These are phyloP conservation scores for Phytophthora colocasiae DNA, from an alignment of 352 stramenopile species.

Conservation along the genomic window DNA sequence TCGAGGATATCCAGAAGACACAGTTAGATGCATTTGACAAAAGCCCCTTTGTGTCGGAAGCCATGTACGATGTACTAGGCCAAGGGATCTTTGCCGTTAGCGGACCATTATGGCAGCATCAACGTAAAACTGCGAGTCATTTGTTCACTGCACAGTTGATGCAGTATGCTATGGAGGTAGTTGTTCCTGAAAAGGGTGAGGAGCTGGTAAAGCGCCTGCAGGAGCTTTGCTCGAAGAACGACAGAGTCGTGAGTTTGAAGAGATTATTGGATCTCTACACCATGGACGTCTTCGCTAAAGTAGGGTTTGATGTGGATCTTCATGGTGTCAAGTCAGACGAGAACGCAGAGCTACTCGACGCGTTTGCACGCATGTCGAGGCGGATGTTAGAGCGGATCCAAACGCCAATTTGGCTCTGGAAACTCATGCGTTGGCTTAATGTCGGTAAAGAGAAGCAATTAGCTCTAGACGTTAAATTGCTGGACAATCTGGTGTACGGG, in stretches of 20 bases:
- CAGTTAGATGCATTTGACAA: conserved; percentile 86
- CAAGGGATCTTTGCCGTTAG: conserved; percentile 82
- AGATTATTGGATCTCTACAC: conserved; percentile 61
- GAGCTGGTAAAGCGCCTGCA: conserved; percentile 48
- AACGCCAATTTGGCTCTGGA: conserved; percentile 48
- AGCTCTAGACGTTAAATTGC: conserved; percentile 33
- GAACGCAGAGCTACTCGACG: conserved; percentile 41
- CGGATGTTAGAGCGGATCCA: conserved; percentile 47
- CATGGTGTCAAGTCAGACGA: conserved; percentile 47
- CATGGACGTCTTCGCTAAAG: conserved; percentile 78
- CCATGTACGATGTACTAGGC: conserved; percentile 75
- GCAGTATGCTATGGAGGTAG: conserved; percentile 61
- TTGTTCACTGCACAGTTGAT: conserved; percentile 85
- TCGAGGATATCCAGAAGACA: conserved; percentile 69
- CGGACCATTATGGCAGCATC: conserved; percentile 68
- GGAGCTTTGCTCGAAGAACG: conserved; percentile 10
- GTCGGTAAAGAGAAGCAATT: conserved; percentile 49
- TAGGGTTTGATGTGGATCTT: conserved; percentile 76
- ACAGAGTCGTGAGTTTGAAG: conserved; percentile 52
- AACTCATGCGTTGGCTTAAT: conserved; percentile 48
- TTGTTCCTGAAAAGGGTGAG: conserved; percentile 49
- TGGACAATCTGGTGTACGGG: conserved; percentile 40
- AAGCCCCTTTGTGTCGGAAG: conserved; percentile 44
- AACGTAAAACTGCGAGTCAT: conserved; percentile 91
- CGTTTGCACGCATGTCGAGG: conserved; percentile 47